phyloP scores from a whole-genome alignment of 73 alveolate genomes.

The Halteria grandinella region DNA sequence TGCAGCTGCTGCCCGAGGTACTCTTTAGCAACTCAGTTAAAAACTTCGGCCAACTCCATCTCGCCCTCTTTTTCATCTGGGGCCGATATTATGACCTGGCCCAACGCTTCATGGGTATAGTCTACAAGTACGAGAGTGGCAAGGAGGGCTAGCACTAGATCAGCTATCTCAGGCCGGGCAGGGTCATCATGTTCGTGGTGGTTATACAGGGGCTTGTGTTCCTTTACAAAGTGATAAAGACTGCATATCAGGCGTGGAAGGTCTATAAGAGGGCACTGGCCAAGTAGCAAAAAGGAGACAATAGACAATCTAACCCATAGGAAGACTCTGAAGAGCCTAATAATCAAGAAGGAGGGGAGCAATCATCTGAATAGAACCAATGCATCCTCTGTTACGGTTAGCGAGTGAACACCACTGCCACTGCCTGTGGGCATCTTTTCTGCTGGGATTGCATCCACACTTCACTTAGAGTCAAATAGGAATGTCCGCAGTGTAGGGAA shows the following conservation, averaged over 20 bases:
- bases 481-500: constrained; percentile 77
- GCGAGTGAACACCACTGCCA: constrained; percentile 56
- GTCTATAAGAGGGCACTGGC: neutral
- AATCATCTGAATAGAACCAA: constrained; percentile 37
- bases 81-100: constrained; percentile 33
- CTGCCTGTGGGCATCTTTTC: constrained; percentile 79
- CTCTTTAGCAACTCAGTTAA: neutral
- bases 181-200: constrained; percentile 31
- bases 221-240: neutral
- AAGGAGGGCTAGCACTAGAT: constrained; percentile 12
- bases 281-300: neutral
- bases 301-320: neutral
- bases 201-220: neutral
- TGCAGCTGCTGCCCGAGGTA: neutral
- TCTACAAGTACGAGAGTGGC: constrained; percentile 1
- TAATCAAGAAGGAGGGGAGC: neutral
- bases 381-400: constrained; percentile 72
- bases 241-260: neutral
- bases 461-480: constrained; percentile 53
- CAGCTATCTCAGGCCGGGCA: constrained; percentile 36
- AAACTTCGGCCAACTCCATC: neutral
- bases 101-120: neutral
- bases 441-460: constrained; percentile 79
- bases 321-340: neutral
- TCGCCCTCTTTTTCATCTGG: constrained; percentile 53